These are phyloP conservation scores for Leucosporidium yakuticum DNA, from an alignment of 768 basidiomycete species.

Conservation along the genomic window DNA sequence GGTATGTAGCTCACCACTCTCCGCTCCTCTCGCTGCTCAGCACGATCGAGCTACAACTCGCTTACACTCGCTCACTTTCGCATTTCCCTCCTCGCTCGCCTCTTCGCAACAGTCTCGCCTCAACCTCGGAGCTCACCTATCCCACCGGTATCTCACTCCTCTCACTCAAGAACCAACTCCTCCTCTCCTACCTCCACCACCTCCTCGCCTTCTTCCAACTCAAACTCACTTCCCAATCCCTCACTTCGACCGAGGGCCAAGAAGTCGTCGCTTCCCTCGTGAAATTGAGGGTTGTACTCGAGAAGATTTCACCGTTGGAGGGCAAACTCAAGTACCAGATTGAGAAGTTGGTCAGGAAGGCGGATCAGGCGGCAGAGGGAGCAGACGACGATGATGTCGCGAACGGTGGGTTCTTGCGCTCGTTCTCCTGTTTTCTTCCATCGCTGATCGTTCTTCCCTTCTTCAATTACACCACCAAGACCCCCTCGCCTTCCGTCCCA, in stretches of 20 bases:
- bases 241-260: conserved; percentile 19
- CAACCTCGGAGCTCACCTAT: conserved; percentile 21
- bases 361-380: conserved; percentile 51
- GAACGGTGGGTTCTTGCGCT: conserved; percentile 33
- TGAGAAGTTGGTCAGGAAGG: conserved; percentile 78
- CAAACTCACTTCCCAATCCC: conserved; percentile 30
- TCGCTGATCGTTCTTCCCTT: neutral
- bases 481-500: conserved; percentile 85
- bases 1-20: neutral
- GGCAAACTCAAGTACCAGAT: conserved; percentile 88
- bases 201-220: conserved; percentile 57
- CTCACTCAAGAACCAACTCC: conserved; percentile 74
- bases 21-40: neutral
- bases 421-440: neutral
- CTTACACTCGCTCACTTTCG: neutral
- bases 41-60: neutral
- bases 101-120: neutral
- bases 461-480: conserved; percentile 50
- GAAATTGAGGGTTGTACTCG: conserved; percentile 72
- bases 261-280: conserved; percentile 66
- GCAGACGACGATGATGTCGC: conserved; percentile 44
- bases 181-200: conserved; percentile 79
- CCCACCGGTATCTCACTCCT: conserved; percentile 75
- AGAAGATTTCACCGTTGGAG: conserved; percentile 81
- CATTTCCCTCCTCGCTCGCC: neutral